phyloP scores from a whole-genome alignment of 2,329 filamentous ascomycete species.

The Botrytis paeoniae region DNA sequence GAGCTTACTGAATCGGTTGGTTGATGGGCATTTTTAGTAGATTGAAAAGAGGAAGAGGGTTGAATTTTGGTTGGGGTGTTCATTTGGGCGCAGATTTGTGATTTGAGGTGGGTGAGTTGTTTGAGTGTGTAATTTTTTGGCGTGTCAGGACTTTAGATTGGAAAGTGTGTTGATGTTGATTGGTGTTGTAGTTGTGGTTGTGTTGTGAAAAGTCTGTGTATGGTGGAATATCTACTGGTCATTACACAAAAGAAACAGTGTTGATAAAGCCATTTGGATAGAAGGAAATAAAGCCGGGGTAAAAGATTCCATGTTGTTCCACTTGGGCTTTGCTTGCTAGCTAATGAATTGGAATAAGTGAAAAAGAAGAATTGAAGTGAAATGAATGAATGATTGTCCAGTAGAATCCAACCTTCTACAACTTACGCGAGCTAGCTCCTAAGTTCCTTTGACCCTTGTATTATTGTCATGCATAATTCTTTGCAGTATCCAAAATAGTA shows the following conservation, averaged over 20 bases:
- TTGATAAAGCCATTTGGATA: background rate
- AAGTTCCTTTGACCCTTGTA: background rate
- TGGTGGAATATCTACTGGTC: background rate
- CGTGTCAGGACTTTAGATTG: background rate
- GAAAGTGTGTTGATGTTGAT: background rate
- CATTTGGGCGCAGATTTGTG: background rate
- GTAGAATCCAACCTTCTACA: background rate
- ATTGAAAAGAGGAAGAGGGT: background rate
- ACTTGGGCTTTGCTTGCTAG: background rate
- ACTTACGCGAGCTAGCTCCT: background rate
- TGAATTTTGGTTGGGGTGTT: background rate
- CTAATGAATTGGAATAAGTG: background rate
- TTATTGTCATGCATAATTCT: background rate
- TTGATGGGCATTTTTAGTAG: fast-evolving
- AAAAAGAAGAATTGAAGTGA: background rate
- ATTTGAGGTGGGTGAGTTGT: too few relatives aligned
- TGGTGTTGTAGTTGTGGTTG: background rate
- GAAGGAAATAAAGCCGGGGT: background rate
- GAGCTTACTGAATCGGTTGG: background rate
- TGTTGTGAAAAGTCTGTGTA: background rate
- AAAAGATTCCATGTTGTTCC: background rate
- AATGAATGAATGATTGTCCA: too few relatives aligned
- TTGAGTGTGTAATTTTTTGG: background rate
- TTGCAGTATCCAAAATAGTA: background rate
- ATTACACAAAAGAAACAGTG: background rate